Percentiles rank a stretch among this genome's conserved stretches.
phyloP scores from a whole-genome alignment of 352 stramenopile species.

The Pythium chondricola region DNA sequence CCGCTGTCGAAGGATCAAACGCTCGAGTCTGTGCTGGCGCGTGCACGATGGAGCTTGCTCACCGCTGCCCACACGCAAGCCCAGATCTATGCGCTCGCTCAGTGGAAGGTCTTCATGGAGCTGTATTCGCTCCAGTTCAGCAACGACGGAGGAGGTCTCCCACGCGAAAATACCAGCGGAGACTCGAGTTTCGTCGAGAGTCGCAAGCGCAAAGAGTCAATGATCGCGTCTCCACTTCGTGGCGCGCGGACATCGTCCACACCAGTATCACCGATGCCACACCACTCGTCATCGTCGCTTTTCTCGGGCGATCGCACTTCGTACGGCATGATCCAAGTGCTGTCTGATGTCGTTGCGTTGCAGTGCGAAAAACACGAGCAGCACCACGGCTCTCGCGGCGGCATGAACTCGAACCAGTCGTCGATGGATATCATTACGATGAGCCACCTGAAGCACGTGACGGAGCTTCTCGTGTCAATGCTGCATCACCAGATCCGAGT shows the following conservation, averaged over 20 bases:
- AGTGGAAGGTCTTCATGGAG: conserved; percentile 76
- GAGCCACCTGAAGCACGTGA: conserved; percentile 36
- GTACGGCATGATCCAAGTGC: conserved; percentile 58
- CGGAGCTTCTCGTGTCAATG: conserved; percentile 67
- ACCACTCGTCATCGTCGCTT: conserved; percentile 26
- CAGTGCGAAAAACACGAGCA: conserved; percentile 28
- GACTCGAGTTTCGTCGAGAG: conserved; percentile 5
- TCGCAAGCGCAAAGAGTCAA: conserved; percentile 62
- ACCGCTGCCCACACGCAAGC: conserved; percentile 23
- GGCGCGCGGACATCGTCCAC: conserved; percentile 8
- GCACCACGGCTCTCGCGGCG: too few relatives aligned
- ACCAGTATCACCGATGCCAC: conserved; percentile 12
- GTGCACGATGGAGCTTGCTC: conserved; percentile 7
- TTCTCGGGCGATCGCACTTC: conserved; percentile 65
- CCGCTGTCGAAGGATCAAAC: not conserved
- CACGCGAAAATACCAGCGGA: not conserved
- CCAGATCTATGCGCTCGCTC: conserved; percentile 40
- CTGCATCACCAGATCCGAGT: conserved; percentile 61
- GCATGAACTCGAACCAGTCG: too few relatives aligned
- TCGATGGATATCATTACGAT: conserved; percentile 46
- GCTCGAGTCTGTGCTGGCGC: conserved; percentile 10
- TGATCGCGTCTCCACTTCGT: conserved; percentile 52
- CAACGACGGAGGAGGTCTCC: too few relatives aligned
- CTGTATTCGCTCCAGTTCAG: conserved; percentile 43
- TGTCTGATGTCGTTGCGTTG: conserved; percentile 42